Percentiles rank a stretch among this genome's conserved stretches.
Conservation (phyloP, 176 grass and related monocot species). For the Carex parvula region DNA sequence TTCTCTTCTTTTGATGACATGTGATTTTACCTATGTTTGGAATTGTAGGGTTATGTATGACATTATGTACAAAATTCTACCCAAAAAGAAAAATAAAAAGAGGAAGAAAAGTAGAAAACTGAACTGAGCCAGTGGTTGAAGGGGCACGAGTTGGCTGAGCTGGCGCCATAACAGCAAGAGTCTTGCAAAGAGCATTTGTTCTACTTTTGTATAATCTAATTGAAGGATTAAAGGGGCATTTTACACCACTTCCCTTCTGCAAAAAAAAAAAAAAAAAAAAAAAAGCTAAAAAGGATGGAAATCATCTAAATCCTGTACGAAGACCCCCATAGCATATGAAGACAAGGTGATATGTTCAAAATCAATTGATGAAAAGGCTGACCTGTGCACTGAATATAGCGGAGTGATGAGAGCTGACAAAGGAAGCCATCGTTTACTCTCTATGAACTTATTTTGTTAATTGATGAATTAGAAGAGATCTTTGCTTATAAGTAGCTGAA, state of each 20-base stretch:
- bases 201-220: slow-evolving; percentile 24
- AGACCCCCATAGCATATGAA: not conserved
- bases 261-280: not conserved
- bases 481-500: not conserved
- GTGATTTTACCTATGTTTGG: not conserved
- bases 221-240: slow-evolving; percentile 13
- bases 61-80: not conserved
- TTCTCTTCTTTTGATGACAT: not conserved
- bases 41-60: not conserved
- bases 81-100: not conserved
- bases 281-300: not conserved
- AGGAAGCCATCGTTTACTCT: not conserved
- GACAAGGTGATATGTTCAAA: not conserved
- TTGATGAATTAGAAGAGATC: not conserved
- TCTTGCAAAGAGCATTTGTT: slow-evolving; percentile 6
- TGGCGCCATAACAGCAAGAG: slow-evolving; percentile 49
- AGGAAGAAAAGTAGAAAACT: not conserved
- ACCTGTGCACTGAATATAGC: slow-evolving; percentile 6
- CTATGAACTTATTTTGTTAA: not conserved
- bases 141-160: slow-evolving; percentile 47
- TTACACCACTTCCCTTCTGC: slow-evolving; percentile 47
- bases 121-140: slow-evolving; percentile 66
- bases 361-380: not conserved
- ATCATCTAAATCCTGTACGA: not conserved
- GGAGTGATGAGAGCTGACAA: not conserved